Evolutionary conservation across 73 alveolate genomes (phyloP).

Genomic region (Stentor roeselii): DNA sequence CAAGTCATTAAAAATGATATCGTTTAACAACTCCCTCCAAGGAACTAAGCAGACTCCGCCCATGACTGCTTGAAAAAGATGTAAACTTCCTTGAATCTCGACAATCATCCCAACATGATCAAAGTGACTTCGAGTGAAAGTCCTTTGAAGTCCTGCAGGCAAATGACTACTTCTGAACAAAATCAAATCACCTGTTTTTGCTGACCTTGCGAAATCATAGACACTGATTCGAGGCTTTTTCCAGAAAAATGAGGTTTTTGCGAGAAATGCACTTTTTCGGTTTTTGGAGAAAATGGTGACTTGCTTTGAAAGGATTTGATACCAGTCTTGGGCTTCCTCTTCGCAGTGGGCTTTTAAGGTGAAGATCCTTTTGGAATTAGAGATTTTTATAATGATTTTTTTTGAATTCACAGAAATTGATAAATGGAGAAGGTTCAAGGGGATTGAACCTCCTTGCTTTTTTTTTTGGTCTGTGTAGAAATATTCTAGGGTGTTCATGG

Average conservation of each 20-base stretch:
- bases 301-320: not conserved
- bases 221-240: slow-evolving; percentile 38
- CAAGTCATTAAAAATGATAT: no score
- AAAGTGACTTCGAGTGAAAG: slow-evolving; percentile 64
- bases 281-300: not conserved
- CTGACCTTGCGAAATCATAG: slow-evolving; percentile 37
- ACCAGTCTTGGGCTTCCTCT: not conserved
- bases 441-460: not conserved
- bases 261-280: not conserved
- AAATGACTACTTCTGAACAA: slow-evolving; percentile 64
- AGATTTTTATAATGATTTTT: slow-evolving; percentile 8
- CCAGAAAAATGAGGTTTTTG: not conserved
- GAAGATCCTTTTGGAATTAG: slow-evolving; percentile 36
- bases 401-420: not conserved
- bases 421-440: not conserved
- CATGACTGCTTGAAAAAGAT: no score
- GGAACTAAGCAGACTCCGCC: no score
- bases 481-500: not conserved
- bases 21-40: no score
- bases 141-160: slow-evolving; percentile 48
- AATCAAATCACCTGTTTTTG: slow-evolving; percentile 72
- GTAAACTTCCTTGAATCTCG: no score
- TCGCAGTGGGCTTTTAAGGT: slow-evolving; percentile 26
- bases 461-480: not conserved
- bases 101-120: slow-evolving; percentile 87